Percentiles rank a stretch among this genome's conserved stretches.
Conservation (phyloP, 805 yeast genomes). For the Lipomyces japonicus region DNA sequence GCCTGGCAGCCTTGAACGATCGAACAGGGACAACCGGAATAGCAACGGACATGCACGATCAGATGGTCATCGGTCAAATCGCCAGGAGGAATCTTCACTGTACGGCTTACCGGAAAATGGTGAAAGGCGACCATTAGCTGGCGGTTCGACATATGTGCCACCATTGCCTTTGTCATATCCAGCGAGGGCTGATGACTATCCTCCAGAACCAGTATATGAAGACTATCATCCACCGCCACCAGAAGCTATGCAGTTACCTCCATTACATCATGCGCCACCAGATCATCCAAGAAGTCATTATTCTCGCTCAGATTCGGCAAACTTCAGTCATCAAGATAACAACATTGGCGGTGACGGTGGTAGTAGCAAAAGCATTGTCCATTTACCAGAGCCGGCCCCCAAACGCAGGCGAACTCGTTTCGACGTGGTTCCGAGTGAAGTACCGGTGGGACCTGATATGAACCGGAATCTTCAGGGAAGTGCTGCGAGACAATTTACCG, state of each 20-base stretch:
- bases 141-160: neutral
- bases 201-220: neutral
- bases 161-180: neutral
- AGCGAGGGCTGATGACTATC: too few relatives aligned
- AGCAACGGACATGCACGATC: too few relatives aligned
- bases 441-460: too few relatives aligned
- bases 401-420: constrained; percentile 7
- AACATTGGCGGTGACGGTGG: neutral
- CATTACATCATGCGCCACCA: neutral
- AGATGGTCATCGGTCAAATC: too few relatives aligned
- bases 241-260: constrained; percentile 11
- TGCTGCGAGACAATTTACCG: too few relatives aligned
- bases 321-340: neutral
- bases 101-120: too few relatives aligned
- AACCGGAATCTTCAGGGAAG: too few relatives aligned
- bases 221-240: constrained; percentile 18
- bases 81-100: too few relatives aligned
- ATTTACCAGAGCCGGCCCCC: neutral
- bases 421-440: constrained; percentile 1
- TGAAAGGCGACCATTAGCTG: neutral
- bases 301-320: neutral
- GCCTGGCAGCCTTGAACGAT: neutral
- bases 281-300: neutral
- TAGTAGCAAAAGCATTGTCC: neutral
- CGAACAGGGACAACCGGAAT: too few relatives aligned